Evolutionary conservation across 2,329 filamentous ascomycete genomes (phyloP).

Genomic region (Sporothrix sp.): DNA sequence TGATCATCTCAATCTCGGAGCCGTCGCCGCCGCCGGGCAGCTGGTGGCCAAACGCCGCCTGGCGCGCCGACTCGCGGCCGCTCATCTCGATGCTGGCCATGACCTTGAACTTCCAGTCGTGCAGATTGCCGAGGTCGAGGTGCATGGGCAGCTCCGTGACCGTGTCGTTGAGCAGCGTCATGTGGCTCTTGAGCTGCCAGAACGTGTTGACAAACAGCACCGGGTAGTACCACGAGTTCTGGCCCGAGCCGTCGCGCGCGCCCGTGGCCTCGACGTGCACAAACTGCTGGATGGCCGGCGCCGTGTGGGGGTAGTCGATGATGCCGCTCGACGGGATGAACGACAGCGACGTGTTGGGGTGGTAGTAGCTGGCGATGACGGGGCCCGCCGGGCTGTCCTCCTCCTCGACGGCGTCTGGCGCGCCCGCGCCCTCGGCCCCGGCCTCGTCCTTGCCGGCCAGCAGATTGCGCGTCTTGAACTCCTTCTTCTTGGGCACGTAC

Average conservation of each 20-base stretch:
- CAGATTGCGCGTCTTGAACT: slow-evolving; percentile 76
- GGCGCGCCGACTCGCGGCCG: slow-evolving; percentile 70
- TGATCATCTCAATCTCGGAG: slow-evolving; percentile 92
- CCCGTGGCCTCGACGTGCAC: slow-evolving; percentile 70
- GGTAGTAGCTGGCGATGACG: slow-evolving; percentile 79
- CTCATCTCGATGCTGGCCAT: slow-evolving; percentile 79
- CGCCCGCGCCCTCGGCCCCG: slow-evolving; percentile 40
- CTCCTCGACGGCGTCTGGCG: slow-evolving; percentile 29
- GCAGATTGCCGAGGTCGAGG: slow-evolving; percentile 72
- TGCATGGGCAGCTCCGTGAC: slow-evolving; percentile 73
- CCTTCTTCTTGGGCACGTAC: slow-evolving; percentile 85
- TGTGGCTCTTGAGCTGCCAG: slow-evolving; percentile 88
- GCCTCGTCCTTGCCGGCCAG: slow-evolving; percentile 49
- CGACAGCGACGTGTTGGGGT: slow-evolving; percentile 85
- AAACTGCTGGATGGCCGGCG: slow-evolving; percentile 67
- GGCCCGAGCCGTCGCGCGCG: slow-evolving; percentile 71
- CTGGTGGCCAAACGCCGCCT: slow-evolving; percentile 63
- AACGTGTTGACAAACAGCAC: slow-evolving; percentile 91
- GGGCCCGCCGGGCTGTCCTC: slow-evolving; percentile 36
- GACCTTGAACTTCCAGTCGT: slow-evolving; percentile 82
- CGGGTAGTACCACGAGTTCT: slow-evolving; percentile 89
- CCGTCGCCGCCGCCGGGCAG: slow-evolving; percentile 76
- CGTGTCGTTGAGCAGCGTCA: slow-evolving; percentile 85
- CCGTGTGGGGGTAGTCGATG: slow-evolving; percentile 54
- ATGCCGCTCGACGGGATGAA: slow-evolving; percentile 74